A percentile compares a stretch with the other conserved stretches of the same genome.
phyloP scores from a whole-genome alignment of 1,284 basidiomycete species.

The Leucoagaricus sp. region DNA sequence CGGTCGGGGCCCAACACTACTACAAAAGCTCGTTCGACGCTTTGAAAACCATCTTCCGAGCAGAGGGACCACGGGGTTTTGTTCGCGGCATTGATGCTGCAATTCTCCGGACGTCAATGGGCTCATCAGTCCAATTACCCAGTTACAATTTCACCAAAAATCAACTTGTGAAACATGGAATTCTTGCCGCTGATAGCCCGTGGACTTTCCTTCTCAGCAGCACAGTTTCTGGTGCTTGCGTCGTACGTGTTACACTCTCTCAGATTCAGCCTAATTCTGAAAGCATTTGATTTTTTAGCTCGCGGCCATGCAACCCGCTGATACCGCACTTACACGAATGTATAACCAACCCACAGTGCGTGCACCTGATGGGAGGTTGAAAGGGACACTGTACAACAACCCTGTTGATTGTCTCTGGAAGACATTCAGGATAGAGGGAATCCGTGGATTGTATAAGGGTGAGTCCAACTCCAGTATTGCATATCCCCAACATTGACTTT shows the following conservation, averaged over 20 bases:
- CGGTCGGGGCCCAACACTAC: constrained; percentile 91
- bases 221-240: constrained; percentile 88
- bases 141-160: constrained; percentile 94
- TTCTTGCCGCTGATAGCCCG: constrained; percentile 72
- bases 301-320: constrained; percentile 86
- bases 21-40: constrained; percentile 88
- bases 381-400: constrained; percentile 85
- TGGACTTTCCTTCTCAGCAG: constrained; percentile 91
- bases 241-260: constrained; percentile 53
- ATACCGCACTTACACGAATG: constrained; percentile 90
- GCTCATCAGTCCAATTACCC: constrained; percentile 91
- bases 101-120: constrained; percentile 92
- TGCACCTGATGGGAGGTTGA: constrained; percentile 72
- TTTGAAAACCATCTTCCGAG: constrained; percentile 74
- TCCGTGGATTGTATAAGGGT: constrained; percentile 94
- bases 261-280: constrained; percentile 7
- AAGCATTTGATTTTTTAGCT: constrained; percentile 47
- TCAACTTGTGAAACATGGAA: constrained; percentile 64
- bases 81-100: constrained; percentile 93
- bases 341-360: constrained; percentile 91
- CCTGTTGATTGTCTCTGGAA: constrained; percentile 97
- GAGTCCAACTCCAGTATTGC: neutral
- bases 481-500: neutral
- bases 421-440: constrained; percentile 89
- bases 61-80: constrained; percentile 81